phyloP scores from a whole-genome alignment of 768 basidiomycete species.

The Crepidotus variabilis region DNA sequence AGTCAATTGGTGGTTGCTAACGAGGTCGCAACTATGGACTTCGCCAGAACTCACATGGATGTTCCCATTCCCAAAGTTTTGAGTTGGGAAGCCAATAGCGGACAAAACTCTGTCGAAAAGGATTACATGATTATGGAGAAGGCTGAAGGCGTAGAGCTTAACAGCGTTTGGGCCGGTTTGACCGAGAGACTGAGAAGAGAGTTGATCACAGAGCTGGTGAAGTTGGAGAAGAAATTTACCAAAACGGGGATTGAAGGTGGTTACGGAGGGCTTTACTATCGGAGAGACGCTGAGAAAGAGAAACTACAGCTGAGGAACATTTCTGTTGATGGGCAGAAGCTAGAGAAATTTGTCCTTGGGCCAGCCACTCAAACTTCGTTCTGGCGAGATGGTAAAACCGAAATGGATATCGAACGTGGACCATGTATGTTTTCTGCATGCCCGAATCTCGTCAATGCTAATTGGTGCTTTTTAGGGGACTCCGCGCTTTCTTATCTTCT shows the following conservation, averaged over 20 bases:
- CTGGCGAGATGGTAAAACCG: constrained; percentile 5
- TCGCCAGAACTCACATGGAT: constrained; percentile 4
- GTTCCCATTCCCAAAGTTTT: constrained; percentile 7
- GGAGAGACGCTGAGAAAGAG: not conserved
- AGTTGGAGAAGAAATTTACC: constrained; percentile 4
- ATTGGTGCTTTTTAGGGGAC: not conserved
- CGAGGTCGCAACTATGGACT: constrained; percentile 11
- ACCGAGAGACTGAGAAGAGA: constrained; percentile 4
- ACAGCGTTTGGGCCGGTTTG: constrained; percentile 5
- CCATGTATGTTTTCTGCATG: constrained; percentile 3
- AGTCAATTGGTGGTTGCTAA: constrained; percentile 10
- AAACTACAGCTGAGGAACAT: not conserved
- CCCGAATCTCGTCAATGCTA: not conserved
- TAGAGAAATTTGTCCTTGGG: constrained; percentile 4
- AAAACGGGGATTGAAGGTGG: constrained; percentile 1
- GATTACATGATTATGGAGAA: constrained; percentile 12
- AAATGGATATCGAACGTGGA: constrained; percentile 1
- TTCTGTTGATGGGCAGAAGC: not conserved
- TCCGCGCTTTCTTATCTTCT: constrained; percentile 3
- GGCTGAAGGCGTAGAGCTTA: constrained; percentile 9
- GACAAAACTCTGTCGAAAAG: constrained; percentile 7
- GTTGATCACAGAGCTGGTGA: constrained; percentile 1
- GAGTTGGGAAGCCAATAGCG: constrained; percentile 4
- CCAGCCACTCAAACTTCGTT: not conserved
- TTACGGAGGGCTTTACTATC: constrained; percentile 9